Conservation (phyloP, 345 rosid species). For the Capsella bursapastoris region DNA sequence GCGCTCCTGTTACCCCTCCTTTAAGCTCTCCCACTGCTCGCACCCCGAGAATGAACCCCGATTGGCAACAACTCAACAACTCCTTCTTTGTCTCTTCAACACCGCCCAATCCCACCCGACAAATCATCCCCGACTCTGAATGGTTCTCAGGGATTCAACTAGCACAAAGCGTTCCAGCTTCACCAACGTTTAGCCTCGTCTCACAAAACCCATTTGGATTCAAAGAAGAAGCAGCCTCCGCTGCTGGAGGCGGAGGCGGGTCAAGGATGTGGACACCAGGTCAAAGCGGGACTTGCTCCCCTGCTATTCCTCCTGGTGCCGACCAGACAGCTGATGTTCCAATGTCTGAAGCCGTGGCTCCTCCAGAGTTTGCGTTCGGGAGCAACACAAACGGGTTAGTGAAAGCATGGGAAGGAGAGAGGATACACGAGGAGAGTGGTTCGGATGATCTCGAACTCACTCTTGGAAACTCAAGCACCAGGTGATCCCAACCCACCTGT, state of each 20-base stretch:
- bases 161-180: constrained; percentile 77
- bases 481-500: constrained; percentile 45
- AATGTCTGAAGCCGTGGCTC: constrained; percentile 63
- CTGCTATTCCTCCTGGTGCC: constrained; percentile 71
- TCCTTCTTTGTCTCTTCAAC: constrained; percentile 80
- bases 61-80: constrained; percentile 69
- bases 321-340: constrained; percentile 88
- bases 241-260: constrained; percentile 52
- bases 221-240: constrained; percentile 63
- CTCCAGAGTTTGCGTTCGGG: constrained; percentile 90
- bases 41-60: constrained; percentile 65
- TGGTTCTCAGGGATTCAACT: constrained; percentile 83
- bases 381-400: constrained; percentile 68
- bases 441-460: constrained; percentile 98
- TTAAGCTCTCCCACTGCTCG: constrained; percentile 92
- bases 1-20: constrained; percentile 99
- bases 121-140: constrained; percentile 74
- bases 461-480: constrained; percentile 85
- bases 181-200: constrained; percentile 92
- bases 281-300: constrained; percentile 96
- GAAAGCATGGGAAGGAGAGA: constrained; percentile 99
- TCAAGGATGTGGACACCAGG: constrained; percentile 95
- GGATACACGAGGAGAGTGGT: constrained; percentile 89
- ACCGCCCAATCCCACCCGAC: constrained; percentile 92
- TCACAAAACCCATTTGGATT: constrained; percentile 77